These are phyloP conservation scores for Apostasia shenzhenica DNA, from an alignment of 106 monocot species.

Conservation along the genomic window DNA sequence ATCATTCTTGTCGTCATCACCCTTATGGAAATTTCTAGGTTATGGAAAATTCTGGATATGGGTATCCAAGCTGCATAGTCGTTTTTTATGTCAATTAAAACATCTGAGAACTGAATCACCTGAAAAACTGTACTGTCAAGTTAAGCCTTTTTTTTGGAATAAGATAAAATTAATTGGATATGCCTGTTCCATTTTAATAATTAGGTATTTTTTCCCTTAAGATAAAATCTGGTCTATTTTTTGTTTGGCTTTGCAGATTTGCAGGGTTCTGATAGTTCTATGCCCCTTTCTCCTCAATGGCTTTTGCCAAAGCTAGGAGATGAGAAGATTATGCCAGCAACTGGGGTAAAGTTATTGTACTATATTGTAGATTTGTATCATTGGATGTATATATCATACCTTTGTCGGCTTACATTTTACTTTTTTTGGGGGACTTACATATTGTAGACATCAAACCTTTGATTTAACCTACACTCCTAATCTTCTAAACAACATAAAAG, in stretches of 20 bases:
- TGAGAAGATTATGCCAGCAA: conserved; percentile 35
- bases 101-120: not conserved
- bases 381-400: not conserved
- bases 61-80: not conserved
- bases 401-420: not conserved
- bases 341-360: conserved; percentile 29
- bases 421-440: not conserved
- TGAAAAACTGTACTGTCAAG: no score
- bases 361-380: not conserved
- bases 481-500: not conserved
- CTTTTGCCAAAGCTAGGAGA: conserved; percentile 81
- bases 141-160: no score
- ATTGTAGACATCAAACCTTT: not conserved
- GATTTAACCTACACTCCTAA: not conserved
- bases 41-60: no score
- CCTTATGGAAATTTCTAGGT: no score
- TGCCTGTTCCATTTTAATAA: not conserved
- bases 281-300: conserved; percentile 99
- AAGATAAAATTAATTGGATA: no score
- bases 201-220: not conserved
- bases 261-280: conserved; percentile 47
- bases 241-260: conserved; percentile 41
- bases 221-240: not conserved
- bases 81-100: not conserved
- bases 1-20: no score